Conservation (phyloP, 208 protist species). For the Trypanosoma avium region DNA sequence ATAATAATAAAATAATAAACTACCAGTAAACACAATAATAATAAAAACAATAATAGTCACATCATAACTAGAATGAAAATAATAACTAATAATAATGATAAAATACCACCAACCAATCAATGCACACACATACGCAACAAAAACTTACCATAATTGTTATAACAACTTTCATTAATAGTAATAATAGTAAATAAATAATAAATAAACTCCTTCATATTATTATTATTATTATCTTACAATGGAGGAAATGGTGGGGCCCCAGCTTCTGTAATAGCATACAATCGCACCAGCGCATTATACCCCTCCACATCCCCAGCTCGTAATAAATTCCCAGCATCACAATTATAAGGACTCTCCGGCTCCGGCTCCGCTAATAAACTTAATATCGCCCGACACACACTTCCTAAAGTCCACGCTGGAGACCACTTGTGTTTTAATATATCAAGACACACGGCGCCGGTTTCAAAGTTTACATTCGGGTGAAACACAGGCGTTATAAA, state of each 20-base stretch:
- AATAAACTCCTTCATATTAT: constrained; percentile 9
- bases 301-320: constrained; percentile 65
- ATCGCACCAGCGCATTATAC: constrained; percentile 59
- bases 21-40: too few relatives aligned
- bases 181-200: constrained; percentile 19
- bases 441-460: constrained; percentile 88
- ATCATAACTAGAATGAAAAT: too few relatives aligned
- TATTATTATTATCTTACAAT: not conserved
- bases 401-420: constrained; percentile 89
- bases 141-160: too few relatives aligned
- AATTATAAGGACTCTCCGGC: constrained; percentile 86
- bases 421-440: constrained; percentile 90
- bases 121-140: too few relatives aligned
- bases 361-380: constrained; percentile 81
- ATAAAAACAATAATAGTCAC: too few relatives aligned
- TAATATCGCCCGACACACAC: constrained; percentile 82
- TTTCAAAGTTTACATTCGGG: constrained; percentile 89
- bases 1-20: constrained; percentile 3
- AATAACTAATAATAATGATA: too few relatives aligned
- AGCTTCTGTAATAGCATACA: constrained; percentile 77
- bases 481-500: constrained; percentile 92
- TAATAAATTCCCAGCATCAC: constrained; percentile 91
- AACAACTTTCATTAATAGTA: too few relatives aligned
- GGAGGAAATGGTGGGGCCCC: constrained; percentile 53
- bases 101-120: too few relatives aligned